Base-by-base conservation (phyloP, 1,139 yeast species). In the Debaryomyces coudertii region DNA sequence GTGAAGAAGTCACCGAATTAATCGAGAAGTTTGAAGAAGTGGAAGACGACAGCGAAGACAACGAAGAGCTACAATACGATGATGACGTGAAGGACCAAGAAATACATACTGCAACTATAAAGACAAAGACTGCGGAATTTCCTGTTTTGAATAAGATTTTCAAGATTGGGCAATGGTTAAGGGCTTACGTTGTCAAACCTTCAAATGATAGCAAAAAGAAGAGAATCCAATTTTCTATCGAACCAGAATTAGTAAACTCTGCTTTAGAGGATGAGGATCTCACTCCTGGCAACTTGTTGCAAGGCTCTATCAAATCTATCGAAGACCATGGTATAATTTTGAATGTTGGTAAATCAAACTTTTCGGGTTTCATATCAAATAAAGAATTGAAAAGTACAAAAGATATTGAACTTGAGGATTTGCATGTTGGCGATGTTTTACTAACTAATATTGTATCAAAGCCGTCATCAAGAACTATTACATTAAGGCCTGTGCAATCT, bases 241-340 rank as follows among this genome's bases (percentile, higher is more conserved):
- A 89, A 59, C 97, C 98, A 4, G 74, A 79, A 40, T 67, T 69
- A 36, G 89, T 87, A 8, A 95, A 93, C 60, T 73, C 75, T 27
- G 57, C 70, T 15, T 66, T 90, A 45, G 84, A 77, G 42, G 74
- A 69, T 6, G 93, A 85, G 43, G 96, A 89, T 61, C 66, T 88
- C 48, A 65, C 72, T 3, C 62, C 76, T 14, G 90, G 90, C 31
- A 76, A 80, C 55, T 62, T 85, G 6, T 61, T 93, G 2, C 99
- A 93, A 68, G 90, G 85, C 24, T 76, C 90, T 1, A 83, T 93
- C 14, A 77, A 76, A 48, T 86, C 95, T 43, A 69, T 89, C 20
- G 98, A 93, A 73, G 99, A 93, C 60, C 97, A 89, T 61, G 99
- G 99, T 66, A 77, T 84, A 12, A 80, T 89, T 48, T 68, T 92